Base-by-base conservation (phyloP, 495 filamentous ascomycete species). In the Cryomyces minteri region DNA sequence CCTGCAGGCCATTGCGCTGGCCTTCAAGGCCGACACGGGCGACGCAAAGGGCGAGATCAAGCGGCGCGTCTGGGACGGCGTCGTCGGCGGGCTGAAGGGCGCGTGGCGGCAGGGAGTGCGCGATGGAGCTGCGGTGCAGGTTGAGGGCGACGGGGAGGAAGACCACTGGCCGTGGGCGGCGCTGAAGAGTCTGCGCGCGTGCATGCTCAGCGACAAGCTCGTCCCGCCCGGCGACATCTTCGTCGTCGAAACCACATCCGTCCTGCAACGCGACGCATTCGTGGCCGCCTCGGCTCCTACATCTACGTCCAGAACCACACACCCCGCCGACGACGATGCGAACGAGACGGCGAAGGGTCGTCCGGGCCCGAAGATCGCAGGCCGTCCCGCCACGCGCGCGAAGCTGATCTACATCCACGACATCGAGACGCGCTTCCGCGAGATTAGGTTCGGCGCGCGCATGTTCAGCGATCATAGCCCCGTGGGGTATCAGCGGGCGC, bases 201-300 rank as follows among this genome's bases (percentile, higher is more conserved):
- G 71, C 49, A 84, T 88, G 81, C 64, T 71, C 46, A 72, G 69
- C 25, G 64, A 72, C 9, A 88, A 87, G 53, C 63, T 88, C 6
- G 60, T 83, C 48, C 82, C 82, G 2, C 82, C 82, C 0, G 82
- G 82, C 10, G 80, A 86, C 54, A 77, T 86, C 1, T 87, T 84
- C 61, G 67, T 76, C 4, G 67, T 85, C 12, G 77, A 82, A 59
- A 77, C 68, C 7, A 71, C 71, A 58, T 64, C 61, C 11, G 77
- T 79, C 0, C 49, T 79, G 45, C 64, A 77, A 47, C 58, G 76
- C 18, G 67, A 79, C 52, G 70, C 75, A 12, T 75, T 77, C 18
- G 18, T 25, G 18, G 18, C 18, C 18, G 18, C 18, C 18, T 25
- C 18, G 18, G 18, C 18, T 25, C 18, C 18, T 25, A 25, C 18